These are phyloP conservation scores for Ogataea naganishii DNA, from an alignment of 805 yeast genomes.

Conservation along the genomic window DNA sequence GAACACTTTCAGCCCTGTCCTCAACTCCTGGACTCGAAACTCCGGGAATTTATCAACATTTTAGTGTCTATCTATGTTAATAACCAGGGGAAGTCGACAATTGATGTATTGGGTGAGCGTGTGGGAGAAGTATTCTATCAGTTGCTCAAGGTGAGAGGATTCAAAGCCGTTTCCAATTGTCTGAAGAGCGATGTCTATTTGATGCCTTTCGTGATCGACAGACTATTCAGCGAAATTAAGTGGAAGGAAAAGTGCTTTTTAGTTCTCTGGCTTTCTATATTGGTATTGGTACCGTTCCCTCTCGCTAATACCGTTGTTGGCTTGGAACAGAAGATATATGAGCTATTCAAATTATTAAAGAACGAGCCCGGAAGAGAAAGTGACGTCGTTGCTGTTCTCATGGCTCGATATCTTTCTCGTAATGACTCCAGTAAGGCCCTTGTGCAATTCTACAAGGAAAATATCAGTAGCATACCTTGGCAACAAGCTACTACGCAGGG, in stretches of 20 bases:
- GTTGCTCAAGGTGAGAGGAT: constrained; percentile 57
- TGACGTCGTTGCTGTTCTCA: constrained; percentile 39
- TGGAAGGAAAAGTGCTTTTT: constrained; percentile 45
- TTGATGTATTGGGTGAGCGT: constrained; percentile 5
- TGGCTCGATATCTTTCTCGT: constrained; percentile 48
- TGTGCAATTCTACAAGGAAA: constrained; percentile 15
- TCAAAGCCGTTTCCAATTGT: constrained; percentile 50
- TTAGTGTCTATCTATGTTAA: constrained; percentile 22
- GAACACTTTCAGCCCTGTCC: constrained; percentile 49
- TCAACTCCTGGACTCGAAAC: constrained; percentile 34
- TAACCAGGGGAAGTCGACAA: constrained; percentile 1
- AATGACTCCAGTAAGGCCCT: constrained; percentile 27
- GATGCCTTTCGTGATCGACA: constrained; percentile 28
- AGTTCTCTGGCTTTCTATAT: constrained; percentile 63
- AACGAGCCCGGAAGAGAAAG: constrained; percentile 51
- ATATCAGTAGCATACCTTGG: constrained; percentile 12
- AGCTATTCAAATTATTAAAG: constrained; percentile 26
- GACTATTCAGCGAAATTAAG: constrained; percentile 11
- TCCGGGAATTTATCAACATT: constrained; percentile 24
- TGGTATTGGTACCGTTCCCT: constrained; percentile 69
- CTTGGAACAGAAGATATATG: constrained; percentile 27
- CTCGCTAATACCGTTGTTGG: constrained; percentile 29
- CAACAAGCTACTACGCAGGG: constrained; percentile 6
- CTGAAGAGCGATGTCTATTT: constrained; percentile 51
- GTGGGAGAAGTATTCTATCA: constrained; percentile 39